Evolutionary conservation across 306 rosid genomes (phyloP).

Genomic region (Quercus gilva): DNA sequence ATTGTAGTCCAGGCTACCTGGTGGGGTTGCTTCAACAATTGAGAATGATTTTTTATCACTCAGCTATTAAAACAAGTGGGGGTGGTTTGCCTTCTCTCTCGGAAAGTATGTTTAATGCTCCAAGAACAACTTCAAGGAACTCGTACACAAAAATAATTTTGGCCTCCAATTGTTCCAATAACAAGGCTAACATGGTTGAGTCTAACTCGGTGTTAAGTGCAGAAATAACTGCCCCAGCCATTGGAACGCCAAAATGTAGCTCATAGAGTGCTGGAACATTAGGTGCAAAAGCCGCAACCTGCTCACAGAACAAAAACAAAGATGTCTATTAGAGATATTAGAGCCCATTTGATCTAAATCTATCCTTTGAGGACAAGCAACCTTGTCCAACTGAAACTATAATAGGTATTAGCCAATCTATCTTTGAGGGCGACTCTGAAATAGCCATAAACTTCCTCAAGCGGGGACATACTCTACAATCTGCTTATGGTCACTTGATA

Average conservation of each 20-base stretch:
- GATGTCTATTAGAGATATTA: background rate
- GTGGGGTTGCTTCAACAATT: constrained; percentile 26
- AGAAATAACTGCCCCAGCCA: constrained; percentile 78
- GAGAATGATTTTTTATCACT: constrained; percentile 21
- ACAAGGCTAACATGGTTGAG: constrained; percentile 37
- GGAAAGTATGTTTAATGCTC: constrained; percentile 34
- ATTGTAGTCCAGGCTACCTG: constrained; percentile 35
- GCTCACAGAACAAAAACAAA: constrained; percentile 10
- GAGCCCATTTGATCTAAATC: too few relatives aligned
- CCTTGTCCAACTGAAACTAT: too few relatives aligned
- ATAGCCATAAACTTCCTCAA: too few relatives aligned
- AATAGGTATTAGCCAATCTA: too few relatives aligned
- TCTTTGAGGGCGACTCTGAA: too few relatives aligned
- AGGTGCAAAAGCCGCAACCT: constrained; percentile 81
- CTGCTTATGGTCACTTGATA: too few relatives aligned
- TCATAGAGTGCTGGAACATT: constrained; percentile 76
- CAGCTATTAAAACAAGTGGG: constrained; percentile 45
- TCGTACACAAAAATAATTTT: constrained; percentile 65
- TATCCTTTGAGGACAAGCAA: too few relatives aligned
- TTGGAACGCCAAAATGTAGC: constrained; percentile 77
- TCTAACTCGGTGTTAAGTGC: constrained; percentile 65
- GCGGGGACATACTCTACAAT: too few relatives aligned
- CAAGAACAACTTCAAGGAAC: constrained; percentile 40
- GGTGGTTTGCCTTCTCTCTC: constrained; percentile 47
- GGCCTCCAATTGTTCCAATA: constrained; percentile 55